Base-by-base conservation (phyloP, 2,329 filamentous ascomycete genomes). In the Neonectria neomacrospora region DNA sequence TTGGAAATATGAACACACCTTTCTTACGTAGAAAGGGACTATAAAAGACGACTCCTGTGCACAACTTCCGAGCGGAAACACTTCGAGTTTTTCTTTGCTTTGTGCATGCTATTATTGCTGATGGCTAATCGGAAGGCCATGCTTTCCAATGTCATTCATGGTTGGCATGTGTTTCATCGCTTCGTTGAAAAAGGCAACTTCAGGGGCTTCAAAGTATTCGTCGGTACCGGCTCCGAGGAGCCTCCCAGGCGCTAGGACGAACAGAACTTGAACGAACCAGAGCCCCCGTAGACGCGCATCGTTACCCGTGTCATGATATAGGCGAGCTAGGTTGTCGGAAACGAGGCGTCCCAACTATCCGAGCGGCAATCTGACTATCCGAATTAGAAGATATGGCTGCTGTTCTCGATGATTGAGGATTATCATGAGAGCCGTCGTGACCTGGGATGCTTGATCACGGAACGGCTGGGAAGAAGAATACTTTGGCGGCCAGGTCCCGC, bases 1-100 rank as follows among this genome's bases (percentile, higher is more conserved):
- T 12, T 44, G 20, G 10, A n/a, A 44, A 44, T 4, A 9, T 3
- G 9, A 14, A 44, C 11, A 18, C 37, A 61, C 65, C 63, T 57
- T 41, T 67, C 63, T 10, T 67, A 63, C 65, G 66, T 67, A n/a
- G 66, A 67, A 2, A 67, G 39, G 1, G 60, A 60, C 65, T 63
- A 67, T 63, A 56, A 67, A 4, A 67, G 54, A 6, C 65, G 63
- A 42, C 55, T 67, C 3, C 50, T 51, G 26, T 66, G 65, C 2
- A 67, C 63, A 22, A 56, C 51, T 18, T 67, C 65, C 16, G 65
- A 67, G 2, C 65, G 60, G 3, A 53, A 62, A 11, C 57, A 55
- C 1, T 54, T 62, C n/a, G 42, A 23, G 10, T 23, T 47, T 16
- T 32, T 26, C 22, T 22, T 48, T n/a, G 44, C 42, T 44, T 64